Evolutionary conservation across 176 grass and related monocot genomes (phyloP), one percentile per base, ranked within the genome.

Genomic region (Microstegium vimineum): DNA sequence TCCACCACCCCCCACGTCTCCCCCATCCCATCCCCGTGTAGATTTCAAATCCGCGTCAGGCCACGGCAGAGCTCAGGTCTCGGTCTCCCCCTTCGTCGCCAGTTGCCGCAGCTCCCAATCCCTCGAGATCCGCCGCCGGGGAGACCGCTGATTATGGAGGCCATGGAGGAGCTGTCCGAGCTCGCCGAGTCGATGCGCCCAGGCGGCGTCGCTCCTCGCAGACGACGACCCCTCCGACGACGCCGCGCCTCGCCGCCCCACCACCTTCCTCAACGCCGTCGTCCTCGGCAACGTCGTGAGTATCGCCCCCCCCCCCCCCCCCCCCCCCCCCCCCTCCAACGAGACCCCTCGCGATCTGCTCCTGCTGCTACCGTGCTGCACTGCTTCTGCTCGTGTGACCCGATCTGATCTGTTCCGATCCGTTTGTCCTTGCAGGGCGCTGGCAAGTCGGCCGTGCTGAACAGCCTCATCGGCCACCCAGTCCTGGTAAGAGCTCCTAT

Each of bases 241-340:
- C 12, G 22, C 93, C 33, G 77, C 86, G 36, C 84, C 73, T 37
- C 88, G 84, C 40, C 76, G 93, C 63, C 86, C 87, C 10, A 85
- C 93, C 60, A 99, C 97, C 42, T 99, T 99, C 66, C 90, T 99
- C 68, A 94, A 95, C 88, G 93, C 92, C 57, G 91, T 99, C 59
- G 77, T 81, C 33, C 97, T 99, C 18, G 97, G 97, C 77, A 96
- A 99, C 92, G 89, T 99, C 46, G 96, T 99, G 78, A 88, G 91
- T 87, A 65, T 26, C 14, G 31, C 5, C 5, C 60, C n/a, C 4
- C 5, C 35, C 45, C 5, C 13, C n/a, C 15, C 34, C 2, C 52
- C 49, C 51, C 49, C 45, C 0, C 84, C 23, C 66, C 78, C 4
- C 54, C 0, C 84, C 23, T 61, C 78, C 4, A 45, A 57, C 30